These are phyloP conservation scores for Starmerella bacillaris DNA, from an alignment of 805 yeast genomes.

Conservation along the genomic window DNA sequence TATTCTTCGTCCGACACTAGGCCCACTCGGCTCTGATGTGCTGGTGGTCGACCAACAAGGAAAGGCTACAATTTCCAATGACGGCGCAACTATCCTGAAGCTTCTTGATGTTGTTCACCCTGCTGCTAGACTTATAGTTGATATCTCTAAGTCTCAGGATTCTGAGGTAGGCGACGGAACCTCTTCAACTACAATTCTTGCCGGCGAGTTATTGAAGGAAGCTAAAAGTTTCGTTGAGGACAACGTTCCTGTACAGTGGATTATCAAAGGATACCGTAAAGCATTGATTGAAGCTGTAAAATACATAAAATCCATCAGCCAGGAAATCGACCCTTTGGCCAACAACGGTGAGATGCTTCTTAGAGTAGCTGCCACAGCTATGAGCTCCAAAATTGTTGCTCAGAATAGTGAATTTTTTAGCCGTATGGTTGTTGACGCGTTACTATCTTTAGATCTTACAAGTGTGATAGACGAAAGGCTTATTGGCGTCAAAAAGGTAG, in stretches of 20 bases:
- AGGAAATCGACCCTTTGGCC: conserved; percentile 40
- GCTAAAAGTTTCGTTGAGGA: conserved; percentile 84
- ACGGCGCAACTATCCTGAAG: conserved; percentile 91
- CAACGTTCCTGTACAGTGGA: conserved; percentile 80
- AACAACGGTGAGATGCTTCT: conserved; percentile 62
- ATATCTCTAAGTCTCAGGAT: conserved; percentile 89
- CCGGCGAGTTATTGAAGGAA: conserved; percentile 82
- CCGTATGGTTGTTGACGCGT: conserved; percentile 93
- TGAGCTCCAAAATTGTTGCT: conserved; percentile 85
- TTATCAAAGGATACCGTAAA: conserved; percentile 69
- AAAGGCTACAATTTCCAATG: conserved; percentile 87
- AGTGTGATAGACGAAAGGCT: conserved; percentile 68
- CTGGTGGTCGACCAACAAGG: conserved; percentile 70
- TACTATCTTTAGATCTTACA: conserved; percentile 35
- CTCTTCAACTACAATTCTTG: conserved; percentile 80
- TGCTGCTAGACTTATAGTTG: conserved; percentile 89
- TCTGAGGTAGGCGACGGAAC: conserved; percentile 99
- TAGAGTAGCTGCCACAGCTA: conserved; percentile 91
- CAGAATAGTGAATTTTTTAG: conserved; percentile 80
- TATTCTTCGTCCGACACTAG: conserved; percentile 81
- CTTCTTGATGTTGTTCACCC: conserved; percentile 93
- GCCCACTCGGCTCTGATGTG: conserved; percentile 94
- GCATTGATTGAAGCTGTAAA: conserved; percentile 65
- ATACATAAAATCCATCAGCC: conserved; percentile 56
- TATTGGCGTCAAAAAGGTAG: conserved; percentile 84